Base-by-base conservation (phyloP, 176 grass and related monocot species). In the Pharus latifolius region DNA sequence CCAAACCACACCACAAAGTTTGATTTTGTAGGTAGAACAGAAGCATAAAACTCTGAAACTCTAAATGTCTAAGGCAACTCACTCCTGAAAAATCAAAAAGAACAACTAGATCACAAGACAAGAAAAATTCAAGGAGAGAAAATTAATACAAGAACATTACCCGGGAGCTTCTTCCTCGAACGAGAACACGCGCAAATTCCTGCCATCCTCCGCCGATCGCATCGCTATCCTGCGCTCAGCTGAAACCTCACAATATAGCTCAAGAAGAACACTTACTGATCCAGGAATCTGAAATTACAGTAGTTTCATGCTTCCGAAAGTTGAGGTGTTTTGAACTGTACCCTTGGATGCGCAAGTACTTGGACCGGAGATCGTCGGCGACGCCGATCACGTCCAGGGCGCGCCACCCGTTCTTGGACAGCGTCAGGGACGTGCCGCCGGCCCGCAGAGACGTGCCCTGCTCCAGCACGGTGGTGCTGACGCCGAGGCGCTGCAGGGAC, bases 391-490 rank as follows among this genome's bases (percentile, higher is more conserved):
- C 49, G 80, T 97, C 86, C 54, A 97, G 84, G 18, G 87, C 89
- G 81, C 89, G 81, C 93, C 93, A 92, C 31, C 89, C 93, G 68
- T 92, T 97, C 77, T 87, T 97, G 79, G 85, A 92, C 33, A 97
- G 80, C 77, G 93, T 92, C 60, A 97, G 80, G 50, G 93, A 97
- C 56, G 89, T 92, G 57, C 93, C 93, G 11, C 89, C 93, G 2
- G 86, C 64, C 56, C 93, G 86, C 30, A 97, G 80, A 47, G 93
- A 46, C 23, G 63, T 38, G 22, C 89, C 81, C 67, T 97, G 89
- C 80, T 97, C 93, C 61, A 97, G 80, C 50, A 97, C 86, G 44
- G 85, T 30, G 29, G 88, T 73, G 32, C 50, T 20, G 16, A 92
- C 83, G 70, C 93, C 93, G 16, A 97, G 70, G 48, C 80, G 88